Evolutionary conservation across 1,284 basidiomycete species (phyloP).

Genomic region (Ceratobasidium sp.): DNA sequence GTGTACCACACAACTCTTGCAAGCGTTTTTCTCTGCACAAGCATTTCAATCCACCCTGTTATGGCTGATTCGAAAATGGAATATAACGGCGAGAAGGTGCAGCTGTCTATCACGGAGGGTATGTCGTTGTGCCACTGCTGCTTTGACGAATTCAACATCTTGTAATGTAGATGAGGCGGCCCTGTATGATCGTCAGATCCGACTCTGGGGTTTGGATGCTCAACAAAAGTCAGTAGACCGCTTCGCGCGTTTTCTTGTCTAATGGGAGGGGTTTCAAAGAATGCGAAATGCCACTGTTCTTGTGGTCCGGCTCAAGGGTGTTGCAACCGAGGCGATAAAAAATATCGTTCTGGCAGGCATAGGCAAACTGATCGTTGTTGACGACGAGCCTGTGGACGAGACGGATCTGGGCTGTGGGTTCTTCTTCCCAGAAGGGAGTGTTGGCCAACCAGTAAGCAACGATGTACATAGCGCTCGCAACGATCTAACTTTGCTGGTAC

Average conservation of each 20-base stretch:
- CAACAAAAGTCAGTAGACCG: conserved; percentile 79
- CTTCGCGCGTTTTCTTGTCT: neutral
- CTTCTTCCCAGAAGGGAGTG: conserved; percentile 92
- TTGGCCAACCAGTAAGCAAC: conserved; percentile 79
- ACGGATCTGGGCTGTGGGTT: conserved; percentile 93
- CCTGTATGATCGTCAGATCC: conserved; percentile 96
- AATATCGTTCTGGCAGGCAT: conserved; percentile 76
- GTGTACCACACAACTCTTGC: neutral
- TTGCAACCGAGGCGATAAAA: conserved; percentile 96
- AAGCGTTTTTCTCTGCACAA: neutral
- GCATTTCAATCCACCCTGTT: neutral
- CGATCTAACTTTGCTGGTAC: neutral
- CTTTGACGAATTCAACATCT: neutral
- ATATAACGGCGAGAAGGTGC: conserved; percentile 47
- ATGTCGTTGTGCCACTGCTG: conserved; percentile 30
- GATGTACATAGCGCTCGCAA: neutral
- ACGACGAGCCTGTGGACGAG: conserved; percentile 58
- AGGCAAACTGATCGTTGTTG: conserved; percentile 65
- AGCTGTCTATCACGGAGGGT: conserved; percentile 62
- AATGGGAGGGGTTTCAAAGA: conserved; percentile 57
- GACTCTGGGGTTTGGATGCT: conserved; percentile 97
- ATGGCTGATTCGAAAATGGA: conserved; percentile 21
- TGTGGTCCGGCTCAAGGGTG: conserved; percentile 81
- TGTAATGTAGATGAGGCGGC: conserved; percentile 75
- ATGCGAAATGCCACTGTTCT: conserved; percentile 95